Evolutionary conservation across 2,329 filamentous ascomycete genomes (phyloP).

Genomic region (Alternaria postmessia): DNA sequence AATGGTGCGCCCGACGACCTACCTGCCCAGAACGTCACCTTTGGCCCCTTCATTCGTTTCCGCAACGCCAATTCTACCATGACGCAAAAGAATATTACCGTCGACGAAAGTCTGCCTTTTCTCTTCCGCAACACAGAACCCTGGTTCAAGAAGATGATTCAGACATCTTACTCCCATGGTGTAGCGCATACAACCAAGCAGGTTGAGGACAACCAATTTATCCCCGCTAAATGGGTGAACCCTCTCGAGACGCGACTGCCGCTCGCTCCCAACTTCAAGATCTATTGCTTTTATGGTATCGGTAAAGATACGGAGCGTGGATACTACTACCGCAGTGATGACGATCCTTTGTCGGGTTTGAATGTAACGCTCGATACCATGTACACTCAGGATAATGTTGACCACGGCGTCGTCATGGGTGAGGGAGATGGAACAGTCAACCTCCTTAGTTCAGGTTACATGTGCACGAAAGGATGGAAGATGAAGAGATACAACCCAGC

Average conservation of each 20-base stretch:
- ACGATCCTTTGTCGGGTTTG: conserved; percentile 69
- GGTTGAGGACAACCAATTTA: conserved; percentile 70
- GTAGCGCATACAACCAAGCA: conserved; percentile 80
- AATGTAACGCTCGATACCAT: conserved; percentile 68
- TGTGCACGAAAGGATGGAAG: conserved; percentile 95
- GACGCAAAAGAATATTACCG: conserved; percentile 75
- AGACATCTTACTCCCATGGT: conserved; percentile 83
- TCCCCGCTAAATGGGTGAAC: conserved; percentile 86
- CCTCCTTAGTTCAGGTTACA: conserved; percentile 89
- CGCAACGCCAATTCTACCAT: conserved; percentile 64
- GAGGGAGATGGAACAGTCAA: conserved; percentile 97
- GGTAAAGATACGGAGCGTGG: conserved; percentile 92
- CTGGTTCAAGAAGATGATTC: conserved; percentile 82
- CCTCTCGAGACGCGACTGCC: conserved; percentile 89
- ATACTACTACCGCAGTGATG: conserved; percentile 86
- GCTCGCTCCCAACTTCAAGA: conserved; percentile 85
- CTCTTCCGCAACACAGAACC: conserved; percentile 79
- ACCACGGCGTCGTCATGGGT: conserved; percentile 93
- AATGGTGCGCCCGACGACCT: conserved; percentile 88
- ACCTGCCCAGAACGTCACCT: conserved; percentile 75
- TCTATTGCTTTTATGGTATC: conserved; percentile 97
- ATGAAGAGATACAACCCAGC: conserved; percentile 94
- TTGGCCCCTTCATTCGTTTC: conserved; percentile 87
- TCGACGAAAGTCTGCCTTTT: conserved; percentile 78
- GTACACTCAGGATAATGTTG: conserved; percentile 60